These are phyloP conservation scores for Ilyonectria sp. DNA, from an alignment of 2,329 filamentous ascomycete species.

Conservation along the genomic window DNA sequence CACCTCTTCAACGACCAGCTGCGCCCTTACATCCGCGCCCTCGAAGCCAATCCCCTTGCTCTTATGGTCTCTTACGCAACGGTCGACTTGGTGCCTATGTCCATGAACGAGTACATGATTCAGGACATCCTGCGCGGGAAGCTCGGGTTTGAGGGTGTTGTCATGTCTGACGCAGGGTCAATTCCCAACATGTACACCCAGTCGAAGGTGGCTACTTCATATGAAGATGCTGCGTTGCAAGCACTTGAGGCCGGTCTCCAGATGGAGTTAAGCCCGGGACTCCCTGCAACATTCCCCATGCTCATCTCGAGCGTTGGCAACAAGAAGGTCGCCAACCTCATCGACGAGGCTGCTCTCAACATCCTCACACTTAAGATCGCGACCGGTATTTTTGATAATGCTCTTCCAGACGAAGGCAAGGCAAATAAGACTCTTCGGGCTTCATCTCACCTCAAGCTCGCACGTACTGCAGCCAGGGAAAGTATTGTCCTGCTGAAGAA, in stretches of 20 bases:
- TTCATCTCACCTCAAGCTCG: conserved; percentile 24
- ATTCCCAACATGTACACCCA: conserved; percentile 48
- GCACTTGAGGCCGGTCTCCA: conserved; percentile 48
- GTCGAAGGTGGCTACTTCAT: conserved; percentile 48
- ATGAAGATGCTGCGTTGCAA: conserved; percentile 44
- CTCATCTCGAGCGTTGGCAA: conserved; percentile 42
- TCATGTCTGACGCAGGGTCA: conserved; percentile 53
- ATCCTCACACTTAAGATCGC: conserved; percentile 51
- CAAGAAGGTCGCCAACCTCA: conserved; percentile 38
- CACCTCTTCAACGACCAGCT: conserved; percentile 53
- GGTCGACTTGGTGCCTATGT: conserved; percentile 51
- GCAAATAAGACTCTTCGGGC: conserved; percentile 36
- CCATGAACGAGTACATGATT: conserved; percentile 51
- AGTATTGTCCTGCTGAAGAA: conserved; percentile 75
- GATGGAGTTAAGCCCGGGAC: conserved; percentile 48
- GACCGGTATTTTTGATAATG: conserved; percentile 47
- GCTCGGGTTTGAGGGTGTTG: conserved; percentile 51
- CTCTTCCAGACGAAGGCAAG: conserved; percentile 39
- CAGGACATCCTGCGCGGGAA: conserved; percentile 44
- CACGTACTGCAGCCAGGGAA: conserved; percentile 34
- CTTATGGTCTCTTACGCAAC: conserved; percentile 53
- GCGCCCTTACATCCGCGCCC: conserved; percentile 49
- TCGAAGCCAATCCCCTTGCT: conserved; percentile 48
- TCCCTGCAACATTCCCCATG: conserved; percentile 41
- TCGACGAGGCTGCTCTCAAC: conserved; percentile 46